Conservation (phyloP, 2,329 filamentous ascomycete genomes). For the Diaporthe capsici region DNA sequence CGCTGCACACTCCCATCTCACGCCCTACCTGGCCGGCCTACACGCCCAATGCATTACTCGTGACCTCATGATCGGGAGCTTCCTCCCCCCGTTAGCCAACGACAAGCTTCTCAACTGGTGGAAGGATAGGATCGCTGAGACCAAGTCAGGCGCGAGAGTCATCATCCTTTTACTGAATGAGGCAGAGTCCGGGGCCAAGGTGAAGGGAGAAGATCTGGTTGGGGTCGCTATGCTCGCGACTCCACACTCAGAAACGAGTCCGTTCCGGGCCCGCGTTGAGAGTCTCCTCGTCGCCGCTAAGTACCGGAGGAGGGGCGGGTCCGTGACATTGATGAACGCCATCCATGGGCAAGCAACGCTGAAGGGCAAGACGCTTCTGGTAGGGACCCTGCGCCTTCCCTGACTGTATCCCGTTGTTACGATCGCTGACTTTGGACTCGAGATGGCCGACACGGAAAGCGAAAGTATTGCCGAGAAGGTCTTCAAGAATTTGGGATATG, state of each 20-base stretch:
- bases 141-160: slow-evolving; percentile 58
- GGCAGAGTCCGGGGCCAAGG: slow-evolving; percentile 50
- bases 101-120: slow-evolving; percentile 70
- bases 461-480: slow-evolving; percentile 66
- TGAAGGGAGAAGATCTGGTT: slow-evolving; percentile 62
- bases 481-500: slow-evolving; percentile 70
- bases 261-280: slow-evolving; percentile 68
- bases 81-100: slow-evolving; percentile 71
- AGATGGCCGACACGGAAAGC: slow-evolving; percentile 68
- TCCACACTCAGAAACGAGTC: slow-evolving; percentile 68
- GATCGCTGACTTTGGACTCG: background rate
- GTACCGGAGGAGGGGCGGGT: slow-evolving; percentile 66
- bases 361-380: slow-evolving; percentile 66
- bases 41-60: slow-evolving; percentile 72
- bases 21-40: slow-evolving; percentile 69
- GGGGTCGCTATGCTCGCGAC: slow-evolving; percentile 70
- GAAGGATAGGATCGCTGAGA: slow-evolving; percentile 66
- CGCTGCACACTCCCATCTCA: slow-evolving; percentile 63
- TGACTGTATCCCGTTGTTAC: background rate
- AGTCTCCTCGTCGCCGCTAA: slow-evolving; percentile 69
- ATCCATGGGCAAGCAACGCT: slow-evolving; percentile 68
- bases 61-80: slow-evolving; percentile 70
- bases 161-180: slow-evolving; percentile 68
- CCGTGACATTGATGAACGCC: slow-evolving; percentile 64
- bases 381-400: slow-evolving; percentile 52